Base-by-base conservation (phyloP, 2,329 filamentous ascomycete species). In the Coniochaeta sp. region DNA sequence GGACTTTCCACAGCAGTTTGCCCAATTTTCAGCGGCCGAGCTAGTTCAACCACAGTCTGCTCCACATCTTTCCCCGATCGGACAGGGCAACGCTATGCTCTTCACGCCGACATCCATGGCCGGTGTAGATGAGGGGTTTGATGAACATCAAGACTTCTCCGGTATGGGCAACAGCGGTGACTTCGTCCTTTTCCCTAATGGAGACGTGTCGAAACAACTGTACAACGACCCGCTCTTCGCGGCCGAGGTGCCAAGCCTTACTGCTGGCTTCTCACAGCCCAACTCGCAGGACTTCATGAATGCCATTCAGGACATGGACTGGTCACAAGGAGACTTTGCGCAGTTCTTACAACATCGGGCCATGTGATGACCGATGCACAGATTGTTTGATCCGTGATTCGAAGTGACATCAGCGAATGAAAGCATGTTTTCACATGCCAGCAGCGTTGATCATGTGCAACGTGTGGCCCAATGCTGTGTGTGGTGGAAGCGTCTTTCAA, bases 1-100 rank as follows among this genome's bases (percentile, higher is more conserved):
- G 70, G 71, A 73, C 63, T 71, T 79, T 62, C 54, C 54, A 2
- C 73, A 77, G 57, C 72, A 75, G 33, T 78, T 81, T 57, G 72
- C 73, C 36, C 72, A 75, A 61, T 76, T 73, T 59, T 67, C 69
- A 5, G 65, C 68, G 5, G 67, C 72, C 6, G 73, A 78, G 16
- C 66, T 79, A 44, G 76, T 72, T 67, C 74, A 74, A 34, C 73
- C 74, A n/a, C 70, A 68, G 61, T 66, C 67, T 34, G 71, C 75
- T 34, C 74, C 79, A 28, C 87, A 90, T 62, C 81, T 91, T 63
- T 91, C 89, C 3, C 88, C 88, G 9, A 79, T 80, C 59, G 89
- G 86, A 6, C 88, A 90, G 67, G 81, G 82, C 38, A 86, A 88
- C 62, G 76, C 85, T 1, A 89, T 90, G 76, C 80, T 91, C 34